Conservation (phyloP, 495 filamentous ascomycete species). For the Penicillium psychrofluorescens region DNA sequence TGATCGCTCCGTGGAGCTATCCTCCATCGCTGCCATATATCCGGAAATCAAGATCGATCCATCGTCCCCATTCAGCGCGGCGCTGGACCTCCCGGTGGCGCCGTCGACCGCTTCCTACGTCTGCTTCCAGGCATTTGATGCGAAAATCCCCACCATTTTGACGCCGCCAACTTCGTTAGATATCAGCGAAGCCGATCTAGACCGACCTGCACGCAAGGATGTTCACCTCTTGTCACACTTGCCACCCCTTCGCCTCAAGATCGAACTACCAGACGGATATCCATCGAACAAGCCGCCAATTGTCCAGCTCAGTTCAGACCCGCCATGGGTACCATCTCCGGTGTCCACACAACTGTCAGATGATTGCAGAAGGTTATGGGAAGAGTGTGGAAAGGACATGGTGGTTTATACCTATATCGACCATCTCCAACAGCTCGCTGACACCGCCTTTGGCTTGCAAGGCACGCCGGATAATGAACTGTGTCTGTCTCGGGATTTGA, state of each 20-base stretch:
- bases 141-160: slow-evolving; percentile 22
- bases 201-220: slow-evolving; percentile 27
- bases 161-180: slow-evolving; percentile 43
- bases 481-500: slow-evolving; percentile 44
- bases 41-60: slow-evolving; percentile 68
- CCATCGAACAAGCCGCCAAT: slow-evolving; percentile 60
- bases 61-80: slow-evolving; percentile 50
- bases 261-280: slow-evolving; percentile 69
- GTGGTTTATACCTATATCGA: slow-evolving; percentile 85
- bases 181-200: slow-evolving; percentile 19
- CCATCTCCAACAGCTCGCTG: slow-evolving; percentile 71
- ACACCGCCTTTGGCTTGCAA: slow-evolving; percentile 67
- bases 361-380: slow-evolving; percentile 65
- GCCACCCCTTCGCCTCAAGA: slow-evolving; percentile 62
- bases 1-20: slow-evolving; percentile 71
- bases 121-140: slow-evolving; percentile 52
- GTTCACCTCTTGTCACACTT: slow-evolving; percentile 64
- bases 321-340: slow-evolving; percentile 61
- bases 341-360: slow-evolving; percentile 50
- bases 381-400: slow-evolving; percentile 68
- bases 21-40: slow-evolving; percentile 79
- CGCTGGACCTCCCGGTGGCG: slow-evolving; percentile 65
- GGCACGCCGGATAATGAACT: slow-evolving; percentile 39
- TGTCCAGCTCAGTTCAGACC: slow-evolving; percentile 55
- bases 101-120: slow-evolving; percentile 63